Conservation (phyloP, 345 rosid species). For the Ailanthus altissimus region DNA sequence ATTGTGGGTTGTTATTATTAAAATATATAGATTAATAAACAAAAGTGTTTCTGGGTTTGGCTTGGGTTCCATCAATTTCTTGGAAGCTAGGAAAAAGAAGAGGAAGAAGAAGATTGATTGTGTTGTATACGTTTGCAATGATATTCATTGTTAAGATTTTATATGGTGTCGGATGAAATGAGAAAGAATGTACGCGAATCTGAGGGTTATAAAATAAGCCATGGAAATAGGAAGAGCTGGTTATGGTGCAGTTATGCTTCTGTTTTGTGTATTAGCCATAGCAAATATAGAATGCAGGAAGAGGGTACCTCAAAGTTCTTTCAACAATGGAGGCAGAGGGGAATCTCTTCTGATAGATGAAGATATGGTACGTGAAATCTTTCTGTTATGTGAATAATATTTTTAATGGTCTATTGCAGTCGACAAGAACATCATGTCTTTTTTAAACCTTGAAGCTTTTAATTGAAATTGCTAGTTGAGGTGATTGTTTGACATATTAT, state of each 20-base stretch:
- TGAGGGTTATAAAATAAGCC: constrained; percentile 33
- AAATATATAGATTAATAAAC: neutral
- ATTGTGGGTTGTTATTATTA: neutral
- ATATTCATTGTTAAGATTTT: neutral
- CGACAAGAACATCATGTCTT: neutral
- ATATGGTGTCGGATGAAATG: constrained; percentile 41
- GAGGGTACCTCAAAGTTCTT: constrained; percentile 9
- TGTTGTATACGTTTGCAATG: neutral
- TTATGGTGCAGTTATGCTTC: constrained; percentile 32
- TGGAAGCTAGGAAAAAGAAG: neutral
- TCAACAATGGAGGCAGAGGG: constrained; percentile 18
- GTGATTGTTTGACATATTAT: neutral
- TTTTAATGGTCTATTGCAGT: neutral
- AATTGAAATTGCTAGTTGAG: neutral
- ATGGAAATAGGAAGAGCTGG: constrained; percentile 41
- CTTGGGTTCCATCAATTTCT: constrained; percentile 6
- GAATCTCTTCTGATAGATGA: constrained; percentile 14
- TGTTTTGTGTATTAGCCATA: constrained; percentile 36
- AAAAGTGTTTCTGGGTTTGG: neutral
- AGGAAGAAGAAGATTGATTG: neutral
- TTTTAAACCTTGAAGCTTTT: neutral
- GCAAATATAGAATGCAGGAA: constrained; percentile 32
- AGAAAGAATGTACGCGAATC: constrained; percentile 40
- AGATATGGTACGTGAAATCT: constrained; percentile 31
- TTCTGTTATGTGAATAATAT: neutral